A percentile compares a stretch with the other conserved stretches of the same genome.
Evolutionary conservation across 306 rosid genomes (phyloP).

Genomic region (Inga oerstediana): DNA sequence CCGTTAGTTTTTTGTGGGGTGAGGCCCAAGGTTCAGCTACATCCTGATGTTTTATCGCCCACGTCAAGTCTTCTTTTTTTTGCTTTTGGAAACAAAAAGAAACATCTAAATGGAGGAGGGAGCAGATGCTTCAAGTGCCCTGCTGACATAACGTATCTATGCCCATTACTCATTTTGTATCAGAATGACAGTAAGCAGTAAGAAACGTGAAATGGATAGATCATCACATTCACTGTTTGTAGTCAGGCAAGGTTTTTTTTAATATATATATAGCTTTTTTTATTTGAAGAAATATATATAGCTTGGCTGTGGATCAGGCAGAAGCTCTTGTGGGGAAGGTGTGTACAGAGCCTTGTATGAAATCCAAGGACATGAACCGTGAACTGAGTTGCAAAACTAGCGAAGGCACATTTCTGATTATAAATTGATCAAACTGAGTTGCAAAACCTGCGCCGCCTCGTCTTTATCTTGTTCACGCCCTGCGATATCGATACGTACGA

Average conservation of each 20-base stretch:
- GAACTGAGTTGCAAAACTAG: not conserved
- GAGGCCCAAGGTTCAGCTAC: conserved; percentile 47
- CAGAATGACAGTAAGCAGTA: not conserved
- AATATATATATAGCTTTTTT: too few relatives aligned
- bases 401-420: not conserved
- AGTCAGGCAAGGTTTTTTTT: not conserved
- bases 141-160: conserved; percentile 12
- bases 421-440: not conserved
- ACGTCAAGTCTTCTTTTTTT: not conserved
- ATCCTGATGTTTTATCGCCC: conserved; percentile 44
- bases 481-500: not conserved
- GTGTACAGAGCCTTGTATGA: not conserved
- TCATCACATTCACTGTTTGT: not conserved
- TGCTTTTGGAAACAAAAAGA: not conserved
- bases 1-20: conserved; percentile 98
- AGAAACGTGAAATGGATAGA: not conserved
- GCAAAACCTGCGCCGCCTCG: not conserved
- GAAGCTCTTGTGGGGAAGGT: not conserved
- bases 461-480: not conserved
- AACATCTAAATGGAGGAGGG: conserved; percentile 21
- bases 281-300: too few relatives aligned
- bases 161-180: conserved; percentile 27
- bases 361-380: not conserved
- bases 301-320: not conserved
- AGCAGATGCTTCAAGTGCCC: conserved; percentile 20